These are phyloP conservation scores for Schizothecium vesticola DNA, from an alignment of 495 filamentous ascomycete genomes.

Conservation along the genomic window DNA sequence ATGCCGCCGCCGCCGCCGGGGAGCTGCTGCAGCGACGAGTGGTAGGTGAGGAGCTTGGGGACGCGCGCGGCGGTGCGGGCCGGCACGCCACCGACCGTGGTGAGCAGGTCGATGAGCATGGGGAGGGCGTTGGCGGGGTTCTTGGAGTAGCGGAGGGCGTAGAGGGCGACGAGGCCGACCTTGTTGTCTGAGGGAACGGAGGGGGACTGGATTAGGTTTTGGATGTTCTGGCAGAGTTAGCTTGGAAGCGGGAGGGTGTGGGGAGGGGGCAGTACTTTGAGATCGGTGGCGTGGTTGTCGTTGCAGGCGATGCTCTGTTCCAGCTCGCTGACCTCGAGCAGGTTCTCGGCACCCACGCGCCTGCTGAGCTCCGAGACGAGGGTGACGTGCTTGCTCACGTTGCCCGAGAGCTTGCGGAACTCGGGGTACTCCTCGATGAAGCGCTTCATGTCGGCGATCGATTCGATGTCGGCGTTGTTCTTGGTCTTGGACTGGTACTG, in stretches of 20 bases:
- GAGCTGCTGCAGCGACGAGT: slow-evolving; percentile 71
- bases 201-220: slow-evolving; percentile 73
- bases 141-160: slow-evolving; percentile 85
- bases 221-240: slow-evolving; percentile 57
- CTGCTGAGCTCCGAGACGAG: slow-evolving; percentile 89
- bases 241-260: neutral
- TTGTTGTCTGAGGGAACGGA: slow-evolving; percentile 73
- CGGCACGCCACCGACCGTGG: slow-evolving; percentile 68
- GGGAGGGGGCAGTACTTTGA: slow-evolving; percentile 58
- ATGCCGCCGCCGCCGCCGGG: slow-evolving; percentile 59
- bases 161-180: slow-evolving; percentile 80
- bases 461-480: slow-evolving; percentile 89
- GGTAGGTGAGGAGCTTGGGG: slow-evolving; percentile 72
- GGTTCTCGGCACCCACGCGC: slow-evolving; percentile 71
- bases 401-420: slow-evolving; percentile 92
- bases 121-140: slow-evolving; percentile 74
- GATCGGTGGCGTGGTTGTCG: slow-evolving; percentile 82
- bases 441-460: slow-evolving; percentile 96
- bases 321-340: slow-evolving; percentile 91
- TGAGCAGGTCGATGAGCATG: slow-evolving; percentile 77
- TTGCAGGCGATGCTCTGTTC: slow-evolving; percentile 96
- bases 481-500: slow-evolving; percentile 95
- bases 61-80: slow-evolving; percentile 68
- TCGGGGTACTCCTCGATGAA: slow-evolving; percentile 99
- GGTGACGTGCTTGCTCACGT: slow-evolving; percentile 97